Base-by-base conservation (phyloP, 768 basidiomycete species). In the Kwoniella europaea region DNA sequence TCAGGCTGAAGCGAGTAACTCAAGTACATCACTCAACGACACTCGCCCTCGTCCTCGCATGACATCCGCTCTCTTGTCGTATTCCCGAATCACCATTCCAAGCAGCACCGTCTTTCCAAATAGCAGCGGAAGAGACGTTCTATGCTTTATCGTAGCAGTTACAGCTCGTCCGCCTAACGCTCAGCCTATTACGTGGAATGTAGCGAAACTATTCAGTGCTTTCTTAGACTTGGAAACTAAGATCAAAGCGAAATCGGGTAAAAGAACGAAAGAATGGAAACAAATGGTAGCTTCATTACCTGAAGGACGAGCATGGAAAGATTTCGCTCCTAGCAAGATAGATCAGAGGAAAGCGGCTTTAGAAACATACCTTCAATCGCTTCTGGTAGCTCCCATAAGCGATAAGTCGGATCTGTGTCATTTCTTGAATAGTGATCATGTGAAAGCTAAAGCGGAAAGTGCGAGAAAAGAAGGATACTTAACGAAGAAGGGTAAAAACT, bases 401-500 rank as follows among this genome's bases (percentile, higher is more conserved):
- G 91, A 91, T 84, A 93, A 93, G 82, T 88, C 91, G 79, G 93
- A 96, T 80, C 86, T 98, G 43, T 92, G 95, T 78, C 89, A 91
- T 1, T 99, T 98, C 85, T 89, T 98, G 75, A 94, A 91, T 35
- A 92, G 92, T 6, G 95, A 96, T 79, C 87, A 96, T 65, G 88
- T 94, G 44, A 89, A 90, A 71, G 91, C 92, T 2, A 91, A 74
- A 52, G 53, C 52, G 2, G 68, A 63, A 91, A 20, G 88, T 88
- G 92, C 92, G 29, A 90, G 94, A 85, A 97, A 96, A 84, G 93
- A 96, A 83, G 96, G 95, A 16, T 96, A 96, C 82, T 86, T 97
- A 44, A 98, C 96, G 20, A 98, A 98, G 85, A 88, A 94, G 68
- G 95, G 95, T 22, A 94, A 98, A 86, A 97, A 93, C 79, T 98